Base-by-base conservation (phyloP, 345 rosid genomes). In the Populus deltoides region DNA sequence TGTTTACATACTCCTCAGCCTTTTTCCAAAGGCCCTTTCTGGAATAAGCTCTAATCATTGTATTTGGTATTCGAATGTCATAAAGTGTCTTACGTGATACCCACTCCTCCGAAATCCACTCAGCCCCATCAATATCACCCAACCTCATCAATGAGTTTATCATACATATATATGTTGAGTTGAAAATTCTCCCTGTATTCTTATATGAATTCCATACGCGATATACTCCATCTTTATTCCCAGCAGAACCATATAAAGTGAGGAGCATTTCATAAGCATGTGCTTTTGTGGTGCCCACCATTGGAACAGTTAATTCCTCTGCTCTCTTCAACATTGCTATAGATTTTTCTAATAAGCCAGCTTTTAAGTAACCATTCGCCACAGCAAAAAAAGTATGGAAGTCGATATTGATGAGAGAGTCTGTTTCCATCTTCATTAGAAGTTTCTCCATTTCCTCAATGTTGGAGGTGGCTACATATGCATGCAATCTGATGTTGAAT, bases 81-180 rank as follows among this genome's bases (percentile, higher is more conserved):
- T 81, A 86, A 2, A 66, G 15, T 20, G 27, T 7, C 27, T 76
- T 72, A 20, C 74, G 72, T 38, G 83, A 82, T 77, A 84, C 80
- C 98, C 98, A 93, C 76, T 91, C 94, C 71, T 74, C 78, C 59
- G 82, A 85, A 67, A 90, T 84, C 77, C 66, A 87, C 82, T 89
- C 91, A 17, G 88, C 92, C 66, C 87, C 87, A 36, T 74, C 87
- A 8, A 88, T 57, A 47, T 91, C 92, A 59, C 85, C 90, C 75
- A 90, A 57, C 81, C 86, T 90, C 69, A 86, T 63, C 70, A 89
- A 84, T n/a, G 92, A 85, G 36, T 85, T 84, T 63, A 91, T 79
- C 79, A 93, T 86, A 15, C 87, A 67, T 1, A 84, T 20, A 76
- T 90, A 89, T 39, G 90, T 84, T 0, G 86, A 74, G 76, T 85